Evolutionary conservation across 2,329 filamentous ascomycete genomes (phyloP).

Genomic region (Stemphylium vesicarium): DNA sequence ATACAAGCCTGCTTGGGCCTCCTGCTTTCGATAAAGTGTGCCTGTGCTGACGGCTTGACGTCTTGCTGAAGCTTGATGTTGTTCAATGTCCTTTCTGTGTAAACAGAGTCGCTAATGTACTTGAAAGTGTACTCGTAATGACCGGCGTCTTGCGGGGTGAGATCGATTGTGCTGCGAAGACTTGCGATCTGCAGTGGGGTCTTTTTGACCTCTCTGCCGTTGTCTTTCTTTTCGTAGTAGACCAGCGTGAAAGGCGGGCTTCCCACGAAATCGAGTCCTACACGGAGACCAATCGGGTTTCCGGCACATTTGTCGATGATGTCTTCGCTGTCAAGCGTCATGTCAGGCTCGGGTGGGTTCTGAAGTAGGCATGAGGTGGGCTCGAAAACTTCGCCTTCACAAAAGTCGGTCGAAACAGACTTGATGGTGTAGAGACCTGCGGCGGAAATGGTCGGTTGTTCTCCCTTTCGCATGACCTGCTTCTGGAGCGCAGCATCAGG

Average conservation of each 20-base stretch:
- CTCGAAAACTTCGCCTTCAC: slow-evolving; percentile 86
- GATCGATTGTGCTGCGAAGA: slow-evolving; percentile 81
- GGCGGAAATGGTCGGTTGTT: slow-evolving; percentile 72
- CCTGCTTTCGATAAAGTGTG: slow-evolving; percentile 66
- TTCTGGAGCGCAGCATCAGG: slow-evolving; percentile 64
- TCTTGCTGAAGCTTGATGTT: slow-evolving; percentile 79
- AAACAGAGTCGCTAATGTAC: slow-evolving; percentile 81
- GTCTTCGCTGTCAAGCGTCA: slow-evolving; percentile 76
- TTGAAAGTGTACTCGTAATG: slow-evolving; percentile 86
- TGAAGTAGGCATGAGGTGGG: slow-evolving; percentile 91
- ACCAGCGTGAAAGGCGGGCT: slow-evolving; percentile 87
- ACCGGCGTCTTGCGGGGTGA: slow-evolving; percentile 81
- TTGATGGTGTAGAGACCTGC: slow-evolving; percentile 87
- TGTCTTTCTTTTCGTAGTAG: slow-evolving; percentile 72
- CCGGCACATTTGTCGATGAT: slow-evolving; percentile 95
- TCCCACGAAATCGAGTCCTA: slow-evolving; percentile 88
- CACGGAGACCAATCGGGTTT: slow-evolving; percentile 86
- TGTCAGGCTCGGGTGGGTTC: slow-evolving; percentile 85
- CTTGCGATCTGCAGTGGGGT: slow-evolving; percentile 64
- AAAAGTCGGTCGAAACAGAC: slow-evolving; percentile 79
- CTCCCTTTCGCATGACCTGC: slow-evolving; percentile 66
- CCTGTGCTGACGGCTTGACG: slow-evolving; percentile 90
- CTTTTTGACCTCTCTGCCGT: slow-evolving; percentile 59
- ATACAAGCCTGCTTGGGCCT: slow-evolving; percentile 75
- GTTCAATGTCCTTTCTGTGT: slow-evolving; percentile 60